Base-by-base conservation (phyloP, 305 asterid genomes). In the Fraxinus greggii region DNA sequence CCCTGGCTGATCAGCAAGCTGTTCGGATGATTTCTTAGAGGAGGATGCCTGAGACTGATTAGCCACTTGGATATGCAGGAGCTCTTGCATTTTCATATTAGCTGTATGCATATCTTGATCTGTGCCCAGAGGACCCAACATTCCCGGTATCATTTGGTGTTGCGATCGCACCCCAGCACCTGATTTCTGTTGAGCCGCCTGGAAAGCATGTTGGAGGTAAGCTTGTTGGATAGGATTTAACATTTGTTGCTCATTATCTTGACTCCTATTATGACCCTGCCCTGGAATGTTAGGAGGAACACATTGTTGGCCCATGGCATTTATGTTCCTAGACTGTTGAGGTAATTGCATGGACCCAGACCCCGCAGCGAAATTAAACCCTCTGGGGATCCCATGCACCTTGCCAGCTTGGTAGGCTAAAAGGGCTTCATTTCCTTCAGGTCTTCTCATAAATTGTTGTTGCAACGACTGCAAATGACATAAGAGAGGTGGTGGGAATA, bases 181-280 rank as follows among this genome's bases (percentile, higher is more conserved):
- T 78, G 98, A 86, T 88, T 91, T 97, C 84, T 93, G 98, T 84
- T 93, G 99, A 33, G 90, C 89, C 0, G 93, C 89, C 89, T 92
- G 98, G 85, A 87, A 87, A 75, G 93, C 93, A 69, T 90, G 90
- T 82, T 96, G 98, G 88, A 93, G 76, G 85, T 95, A 97, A 70
- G 99, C 97, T 84, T 95, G 98, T 86, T 93, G 97, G 63, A 88
- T 87, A 40, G 98, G 97, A 88, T 89, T 92, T 86, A 88, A 61
- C 88, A 86, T 81, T 79, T 91, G 97, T 82, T 89, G 98, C 86
- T 95, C 98, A 85, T 82, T 88, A 80, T 91, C 97, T 87, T 92
- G 99, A 87, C 85, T 89, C 93, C 97, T 90, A 79, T 80, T 84
- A 79, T 91, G 94, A 72, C 90, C 92, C 78, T 94, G 98, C 79